Evolutionary conservation across 2,329 filamentous ascomycete species (phyloP), one percentile per base, ranked within the genome.

Genomic region (Chaetomiaceae sp.): DNA sequence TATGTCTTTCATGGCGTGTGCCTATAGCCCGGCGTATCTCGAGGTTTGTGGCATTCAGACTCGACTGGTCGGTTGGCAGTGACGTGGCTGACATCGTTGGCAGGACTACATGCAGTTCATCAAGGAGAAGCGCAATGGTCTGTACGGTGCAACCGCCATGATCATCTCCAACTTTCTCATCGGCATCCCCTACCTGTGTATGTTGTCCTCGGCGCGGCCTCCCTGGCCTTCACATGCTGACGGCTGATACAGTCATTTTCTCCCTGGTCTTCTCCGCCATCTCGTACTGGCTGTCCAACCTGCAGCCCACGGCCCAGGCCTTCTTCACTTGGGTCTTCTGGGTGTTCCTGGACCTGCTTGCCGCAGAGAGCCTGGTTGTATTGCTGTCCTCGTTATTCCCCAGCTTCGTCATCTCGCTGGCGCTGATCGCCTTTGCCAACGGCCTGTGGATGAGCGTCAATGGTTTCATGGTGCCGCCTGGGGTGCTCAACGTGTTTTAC

Each of bases 401-500:
- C 0, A 86, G 84, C 57, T 95, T 95, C 59, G 89, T 95, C 45
- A 80, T 92, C 40, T 76, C 87, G 0, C 80, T 95, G 0, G 89
- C 90, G 0, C 74, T 90, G 2, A 87, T 87, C 0, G 89, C 90
- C 0, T 95, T 95, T 64, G 86, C 87, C 20, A 95, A 95, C 68
- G 90, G 89, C 0, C 74, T 95, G 6, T 95, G 89, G 89, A 95
- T 95, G 89, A 84, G 80, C 47, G 87, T 92, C 1, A 82, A 85
- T 48, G 90, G 90, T 0, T 95, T 95, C 71, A 78, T 95, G 67
- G 89, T 95, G 1, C 78, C 82, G 3, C 82, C 85, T 3, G 80
- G 74, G 1, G 79, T 85, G 2, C 76, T 95, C 36, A 95, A 95
- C 67, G 81, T 79, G 2, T 95, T 95, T 62, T 95, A 87, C 83